Percentiles rank a stretch among this genome's conserved stretches.
Evolutionary conservation across 2,329 filamentous ascomycete species (phyloP).

Genomic region (Didymella keratinophila): DNA sequence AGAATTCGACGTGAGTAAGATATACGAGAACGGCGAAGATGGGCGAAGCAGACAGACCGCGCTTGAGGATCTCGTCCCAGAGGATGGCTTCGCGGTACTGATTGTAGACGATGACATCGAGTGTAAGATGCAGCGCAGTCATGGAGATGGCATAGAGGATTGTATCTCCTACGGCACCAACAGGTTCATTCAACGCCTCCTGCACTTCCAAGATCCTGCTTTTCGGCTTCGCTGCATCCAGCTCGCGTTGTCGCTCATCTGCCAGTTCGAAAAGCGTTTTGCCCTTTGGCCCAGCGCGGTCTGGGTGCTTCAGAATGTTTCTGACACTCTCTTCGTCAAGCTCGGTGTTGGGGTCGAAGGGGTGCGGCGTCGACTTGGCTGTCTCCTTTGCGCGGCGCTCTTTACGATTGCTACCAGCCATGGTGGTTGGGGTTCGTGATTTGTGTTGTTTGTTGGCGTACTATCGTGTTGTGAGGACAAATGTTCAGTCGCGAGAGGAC

Average conservation of each 20-base stretch:
- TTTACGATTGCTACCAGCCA: conserved; percentile 54
- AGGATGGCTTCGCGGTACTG: conserved; percentile 75
- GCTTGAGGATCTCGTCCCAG: conserved; percentile 63
- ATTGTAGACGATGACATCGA: conserved; percentile 80
- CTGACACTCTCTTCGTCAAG: conserved; percentile 57
- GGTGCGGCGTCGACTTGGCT: conserved; percentile 40
- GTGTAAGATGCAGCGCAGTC: conserved; percentile 76
- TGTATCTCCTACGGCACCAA: conserved; percentile 58
- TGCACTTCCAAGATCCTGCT: conserved; percentile 50
- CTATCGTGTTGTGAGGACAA: conserved; percentile 21
- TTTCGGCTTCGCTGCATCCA: conserved; percentile 57
- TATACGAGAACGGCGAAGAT: conserved; percentile 57
- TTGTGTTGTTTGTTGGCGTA: conserved; percentile 10
- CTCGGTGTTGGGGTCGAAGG: conserved; percentile 48
- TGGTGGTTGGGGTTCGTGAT: conserved; percentile 17
- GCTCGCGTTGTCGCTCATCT: conserved; percentile 62
- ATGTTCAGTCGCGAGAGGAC: conserved; percentile 30
- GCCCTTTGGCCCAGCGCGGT: conserved; percentile 67
- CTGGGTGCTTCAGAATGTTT: conserved; percentile 73
- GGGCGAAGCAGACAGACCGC: conserved; percentile 58
- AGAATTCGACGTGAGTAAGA: conserved; percentile 52
- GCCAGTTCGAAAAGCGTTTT: conserved; percentile 79
- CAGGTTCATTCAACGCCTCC: conserved; percentile 45
- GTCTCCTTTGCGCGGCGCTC: conserved; percentile 54
- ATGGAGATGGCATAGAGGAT: conserved; percentile 65